phyloP scores from a whole-genome alignment of 2,329 filamentous ascomycete genomes.

The Nemania diffusa region DNA sequence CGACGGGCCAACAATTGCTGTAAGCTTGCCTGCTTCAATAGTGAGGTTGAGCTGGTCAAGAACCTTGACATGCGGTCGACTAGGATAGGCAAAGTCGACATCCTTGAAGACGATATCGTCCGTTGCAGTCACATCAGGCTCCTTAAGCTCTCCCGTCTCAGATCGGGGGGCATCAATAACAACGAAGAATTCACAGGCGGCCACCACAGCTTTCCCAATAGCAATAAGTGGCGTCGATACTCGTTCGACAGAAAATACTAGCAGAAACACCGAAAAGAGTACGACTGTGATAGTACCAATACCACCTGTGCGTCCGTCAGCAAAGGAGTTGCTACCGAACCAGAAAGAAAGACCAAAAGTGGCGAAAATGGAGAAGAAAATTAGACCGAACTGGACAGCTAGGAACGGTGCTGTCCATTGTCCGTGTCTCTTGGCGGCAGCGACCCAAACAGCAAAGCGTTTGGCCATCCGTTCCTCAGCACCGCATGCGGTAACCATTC shows the following conservation, averaged over 20 bases:
- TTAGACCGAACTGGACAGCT: slow-evolving; percentile 62
- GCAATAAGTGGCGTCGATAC: slow-evolving; percentile 69
- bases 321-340: slow-evolving; percentile 66
- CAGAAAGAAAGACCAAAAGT: slow-evolving; percentile 70
- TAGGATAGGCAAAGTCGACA: slow-evolving; percentile 79
- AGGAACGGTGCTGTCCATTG: slow-evolving; percentile 62
- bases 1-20: slow-evolving; percentile 78
- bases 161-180: slow-evolving; percentile 63
- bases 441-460: slow-evolving; percentile 65
- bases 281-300: slow-evolving; percentile 67
- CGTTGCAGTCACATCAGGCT: slow-evolving; percentile 60
- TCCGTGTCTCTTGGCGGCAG: slow-evolving; percentile 63
- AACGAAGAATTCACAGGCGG: slow-evolving; percentile 67
- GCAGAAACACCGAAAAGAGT: slow-evolving; percentile 68
- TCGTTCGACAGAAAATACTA: slow-evolving; percentile 66
- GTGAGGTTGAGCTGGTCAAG: slow-evolving; percentile 67
- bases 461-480: slow-evolving; percentile 65
- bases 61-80: slow-evolving; percentile 70
- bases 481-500: slow-evolving; percentile 71
- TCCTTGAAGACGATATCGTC: slow-evolving; percentile 69
- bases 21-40: slow-evolving; percentile 73
- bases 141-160: slow-evolving; percentile 54
- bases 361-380: slow-evolving; percentile 65
- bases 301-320: slow-evolving; percentile 58
- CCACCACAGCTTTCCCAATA: slow-evolving; percentile 66